These are phyloP conservation scores for Vitellaria paradoxa DNA, from an alignment of 179 eudicot genomes.

Conservation along the genomic window DNA sequence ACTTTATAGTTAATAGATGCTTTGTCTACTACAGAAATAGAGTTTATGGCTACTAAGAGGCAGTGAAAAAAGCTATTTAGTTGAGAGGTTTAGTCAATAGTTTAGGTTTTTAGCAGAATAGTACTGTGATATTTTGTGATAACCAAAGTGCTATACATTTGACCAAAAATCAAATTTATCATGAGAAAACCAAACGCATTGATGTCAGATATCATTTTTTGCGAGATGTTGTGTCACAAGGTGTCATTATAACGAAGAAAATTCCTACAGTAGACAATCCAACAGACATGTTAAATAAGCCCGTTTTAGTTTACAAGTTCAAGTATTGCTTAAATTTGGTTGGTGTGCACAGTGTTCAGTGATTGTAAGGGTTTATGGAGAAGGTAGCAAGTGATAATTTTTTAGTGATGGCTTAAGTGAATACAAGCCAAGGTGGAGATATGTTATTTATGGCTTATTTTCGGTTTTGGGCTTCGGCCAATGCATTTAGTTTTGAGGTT, in stretches of 20 bases:
- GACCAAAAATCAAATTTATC: neutral
- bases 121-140: neutral
- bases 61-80: neutral
- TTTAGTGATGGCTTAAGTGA: too few species aligned
- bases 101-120: neutral
- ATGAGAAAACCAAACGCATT: neutral
- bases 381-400: too few species aligned
- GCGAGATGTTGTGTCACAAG: neutral
- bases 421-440: too few species aligned
- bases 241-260: too few species aligned
- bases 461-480: too few species aligned
- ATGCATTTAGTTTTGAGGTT: too few species aligned
- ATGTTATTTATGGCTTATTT: too few species aligned
- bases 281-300: neutral
- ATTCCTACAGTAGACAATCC: neutral
- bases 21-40: slow-evolving; percentile 8
- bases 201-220: neutral
- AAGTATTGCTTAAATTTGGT: neutral
- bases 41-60: neutral
- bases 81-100: neutral
- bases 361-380: too few species aligned
- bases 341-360: too few species aligned
- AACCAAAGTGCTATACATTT: neutral
- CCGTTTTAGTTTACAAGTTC: neutral
- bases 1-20: neutral